Percentiles rank a stretch among this genome's conserved stretches.
These are phyloP conservation scores for Pseudocercospora vitis DNA, from an alignment of 2,329 filamentous ascomycete genomes.

Conservation along the genomic window DNA sequence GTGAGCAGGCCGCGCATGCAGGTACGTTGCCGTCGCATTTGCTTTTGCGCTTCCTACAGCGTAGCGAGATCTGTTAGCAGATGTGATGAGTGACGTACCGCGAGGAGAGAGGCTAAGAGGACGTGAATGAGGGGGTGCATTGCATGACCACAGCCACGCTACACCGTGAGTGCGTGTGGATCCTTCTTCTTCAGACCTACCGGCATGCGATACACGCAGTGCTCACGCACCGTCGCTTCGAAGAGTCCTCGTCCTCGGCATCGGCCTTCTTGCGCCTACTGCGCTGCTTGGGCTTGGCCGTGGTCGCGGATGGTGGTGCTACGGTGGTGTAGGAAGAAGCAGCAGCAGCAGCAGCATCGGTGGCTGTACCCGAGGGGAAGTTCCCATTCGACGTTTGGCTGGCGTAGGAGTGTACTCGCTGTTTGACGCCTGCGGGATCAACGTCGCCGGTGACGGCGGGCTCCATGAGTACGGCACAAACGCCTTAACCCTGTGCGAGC, in stretches of 20 bases:
- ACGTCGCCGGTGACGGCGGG: constrained; percentile 15
- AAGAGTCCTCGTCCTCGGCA: constrained; percentile 41
- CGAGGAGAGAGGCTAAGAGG: background rate
- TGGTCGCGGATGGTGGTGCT: too few relatives aligned
- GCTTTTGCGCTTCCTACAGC: constrained; percentile 38
- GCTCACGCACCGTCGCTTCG: constrained; percentile 45
- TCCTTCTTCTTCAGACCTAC: too few relatives aligned
- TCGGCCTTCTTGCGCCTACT: constrained; percentile 26
- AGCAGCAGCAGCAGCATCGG: background rate
- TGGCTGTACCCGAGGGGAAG: constrained; percentile 9
- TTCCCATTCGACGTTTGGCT: constrained; percentile 3
- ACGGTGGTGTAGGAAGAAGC: too few relatives aligned
- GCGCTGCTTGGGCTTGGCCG: constrained; percentile 28
- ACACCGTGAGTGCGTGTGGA: too few relatives aligned
- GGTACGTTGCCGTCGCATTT: constrained; percentile 85
- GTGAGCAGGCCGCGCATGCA: constrained; percentile 92
- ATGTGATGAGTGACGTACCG: too few relatives aligned
- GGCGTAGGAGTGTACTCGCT: constrained; percentile 1
- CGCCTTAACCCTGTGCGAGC: constrained; percentile 11
- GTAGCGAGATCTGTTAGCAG: constrained; percentile 13
- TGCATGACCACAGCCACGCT: background rate
- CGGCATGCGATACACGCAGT: constrained; percentile 39
- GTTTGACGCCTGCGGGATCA: constrained; percentile 15
- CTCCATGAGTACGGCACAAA: constrained; percentile 15
- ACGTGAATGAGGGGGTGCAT: background rate